Base-by-base conservation (phyloP, 495 filamentous ascomycete species). In the Aspergillus homomorphus region DNA sequence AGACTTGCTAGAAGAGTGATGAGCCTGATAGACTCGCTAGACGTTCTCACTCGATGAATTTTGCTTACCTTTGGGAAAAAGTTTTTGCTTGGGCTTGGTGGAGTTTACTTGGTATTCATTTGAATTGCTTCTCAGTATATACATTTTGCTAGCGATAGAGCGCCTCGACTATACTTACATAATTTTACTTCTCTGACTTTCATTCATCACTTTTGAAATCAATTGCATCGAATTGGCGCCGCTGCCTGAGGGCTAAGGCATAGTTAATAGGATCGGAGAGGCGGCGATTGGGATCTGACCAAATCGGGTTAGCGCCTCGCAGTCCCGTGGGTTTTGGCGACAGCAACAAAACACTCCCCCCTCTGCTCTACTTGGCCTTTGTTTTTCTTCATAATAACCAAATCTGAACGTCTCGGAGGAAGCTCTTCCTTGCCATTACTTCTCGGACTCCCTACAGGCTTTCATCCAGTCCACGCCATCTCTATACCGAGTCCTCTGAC, bases 1-100 rank as follows among this genome's bases (percentile, higher is more conserved):
- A 62, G 75, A 78, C 38, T 66, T 77, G 41, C 62, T 78, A 64
- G 77, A 80, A 56, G 77, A 74, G 60, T 80, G 63, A 70, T 65
- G 26, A 8, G 49, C 6, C 14, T 55, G 51, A 52, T 58, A 44
- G 43, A 60, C 38, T 64, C n/a, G 54, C 30, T 60, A 54, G 63
- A 63, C 21, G 45, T 53, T 58, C 45, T 64, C 46, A 30, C 28
- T 50, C 56, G 56, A 65, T 58, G 50, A 22, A 50, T 45, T 61
- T 63, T 69, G 46, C 14, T 55, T 30, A 12, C 10, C 51, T 57
- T 52, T 21, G 59, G 54, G 45, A 18, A 42, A 44, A 52, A 52
- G 44, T 41, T 16, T 28, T 33, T 42, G 23, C 18, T 50, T 50
- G 26, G 15, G 16, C 8, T 24, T 30, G 45, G 26, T 30, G 41